These are phyloP conservation scores for Salix purpurea DNA, from an alignment of 345 rosid species.

Conservation along the genomic window DNA sequence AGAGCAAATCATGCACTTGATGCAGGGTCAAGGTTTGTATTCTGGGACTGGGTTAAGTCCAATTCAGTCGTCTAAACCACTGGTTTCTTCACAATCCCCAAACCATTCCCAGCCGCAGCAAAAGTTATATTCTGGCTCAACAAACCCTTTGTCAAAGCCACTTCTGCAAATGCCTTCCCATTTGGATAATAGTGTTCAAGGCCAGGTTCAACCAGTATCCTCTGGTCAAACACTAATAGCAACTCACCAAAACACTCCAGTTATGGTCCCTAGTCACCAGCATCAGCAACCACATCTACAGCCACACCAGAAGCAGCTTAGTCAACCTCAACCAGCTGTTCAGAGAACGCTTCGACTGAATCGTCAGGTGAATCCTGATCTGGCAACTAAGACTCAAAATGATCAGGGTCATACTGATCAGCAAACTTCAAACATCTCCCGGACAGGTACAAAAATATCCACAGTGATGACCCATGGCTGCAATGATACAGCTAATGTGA, in stretches of 20 bases:
- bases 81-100: conserved; percentile 46
- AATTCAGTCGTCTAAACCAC: conserved; percentile 59
- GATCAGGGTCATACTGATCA: conserved; percentile 49
- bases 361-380: conserved; percentile 45
- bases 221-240: conserved; percentile 43
- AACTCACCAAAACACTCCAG: conserved; percentile 44
- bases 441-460: conserved; percentile 32
- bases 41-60: conserved; percentile 50
- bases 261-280: conserved; percentile 35
- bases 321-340: conserved; percentile 38
- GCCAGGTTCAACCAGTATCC: conserved; percentile 46
- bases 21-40: conserved; percentile 60
- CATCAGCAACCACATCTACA: conserved; percentile 32
- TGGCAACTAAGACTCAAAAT: conserved; percentile 48
- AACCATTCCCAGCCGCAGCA: conserved; percentile 59
- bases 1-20: conserved; percentile 49
- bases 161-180: conserved; percentile 59
- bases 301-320: conserved; percentile 54
- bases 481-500: conserved; percentile 41
- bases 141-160: conserved; percentile 42
- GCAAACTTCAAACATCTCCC: conserved; percentile 38
- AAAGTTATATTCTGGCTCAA: conserved; percentile 47
- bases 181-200: conserved; percentile 55
- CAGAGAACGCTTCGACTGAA: conserved; percentile 66
- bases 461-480: conserved; percentile 38